Percentiles rank a stretch among this genome's conserved stretches.
These are phyloP conservation scores for Periconia macrospinosa DNA, from an alignment of 2,329 filamentous ascomycete species.

Conservation along the genomic window DNA sequence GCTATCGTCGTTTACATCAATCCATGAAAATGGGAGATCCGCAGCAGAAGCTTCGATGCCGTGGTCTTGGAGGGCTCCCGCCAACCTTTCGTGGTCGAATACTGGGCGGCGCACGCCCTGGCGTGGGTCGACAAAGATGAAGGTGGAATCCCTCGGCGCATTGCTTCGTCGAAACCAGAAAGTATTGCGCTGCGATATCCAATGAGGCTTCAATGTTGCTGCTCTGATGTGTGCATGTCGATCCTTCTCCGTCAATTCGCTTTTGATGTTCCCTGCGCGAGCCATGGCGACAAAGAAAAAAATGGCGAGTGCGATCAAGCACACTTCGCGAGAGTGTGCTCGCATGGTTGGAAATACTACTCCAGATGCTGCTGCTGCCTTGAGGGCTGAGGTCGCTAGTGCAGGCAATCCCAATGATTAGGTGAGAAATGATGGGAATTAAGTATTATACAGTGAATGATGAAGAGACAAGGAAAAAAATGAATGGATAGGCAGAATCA, in stretches of 20 bases:
- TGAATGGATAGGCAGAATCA: no score
- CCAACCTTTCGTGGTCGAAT: constrained; percentile 18
- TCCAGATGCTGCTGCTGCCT: not conserved
- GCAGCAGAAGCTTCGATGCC: constrained; percentile 13
- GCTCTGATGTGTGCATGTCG: constrained; percentile 2
- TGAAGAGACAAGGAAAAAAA: not conserved
- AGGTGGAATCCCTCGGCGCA: constrained; percentile 4
- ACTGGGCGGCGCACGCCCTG: constrained; percentile 9
- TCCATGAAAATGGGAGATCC: constrained; percentile 17
- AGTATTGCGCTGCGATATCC: constrained; percentile 7
- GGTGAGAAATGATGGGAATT: not conserved
- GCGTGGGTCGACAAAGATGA: constrained; percentile 15
- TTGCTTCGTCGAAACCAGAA: constrained; percentile 15
- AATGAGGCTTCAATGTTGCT: constrained; percentile 7
- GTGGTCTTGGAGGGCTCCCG: constrained; percentile 9
- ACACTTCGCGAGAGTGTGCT: constrained; percentile 7
- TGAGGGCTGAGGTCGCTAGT: not conserved
- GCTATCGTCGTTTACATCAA: constrained; percentile 7
- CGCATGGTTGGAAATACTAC: constrained; percentile 4
- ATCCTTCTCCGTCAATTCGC: constrained; percentile 4
- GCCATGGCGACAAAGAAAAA: constrained; percentile 5
- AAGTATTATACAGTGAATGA: not conserved
- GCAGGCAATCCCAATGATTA: not conserved
- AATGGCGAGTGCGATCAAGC: constrained; percentile 5
- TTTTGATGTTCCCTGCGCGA: constrained; percentile 1